Percentiles rank a stretch among this genome's conserved stretches.
These are phyloP conservation scores for Rhododendron vialii DNA, from an alignment of 148 eudicot species.

Conservation along the genomic window DNA sequence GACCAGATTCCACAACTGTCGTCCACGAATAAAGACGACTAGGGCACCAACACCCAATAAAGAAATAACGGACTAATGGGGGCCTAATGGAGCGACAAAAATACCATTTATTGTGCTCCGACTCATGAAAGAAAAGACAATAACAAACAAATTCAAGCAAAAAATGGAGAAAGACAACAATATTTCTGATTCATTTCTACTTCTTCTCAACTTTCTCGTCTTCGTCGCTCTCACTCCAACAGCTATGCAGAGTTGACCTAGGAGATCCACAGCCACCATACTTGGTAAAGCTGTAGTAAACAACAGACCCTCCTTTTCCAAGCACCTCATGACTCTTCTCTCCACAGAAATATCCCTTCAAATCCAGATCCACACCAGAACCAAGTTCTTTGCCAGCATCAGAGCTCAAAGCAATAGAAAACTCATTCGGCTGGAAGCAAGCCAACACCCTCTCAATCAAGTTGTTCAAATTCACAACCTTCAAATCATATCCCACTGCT, in stretches of 20 bases:
- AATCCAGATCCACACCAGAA: conserved; percentile 11
- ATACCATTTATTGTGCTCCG: background rate
- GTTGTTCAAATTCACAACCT: conserved; percentile 26
- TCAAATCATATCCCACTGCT: conserved; percentile 63
- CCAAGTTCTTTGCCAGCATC: conserved; percentile 23
- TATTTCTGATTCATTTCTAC: background rate
- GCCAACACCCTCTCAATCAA: conserved; percentile 57
- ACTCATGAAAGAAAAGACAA: background rate
- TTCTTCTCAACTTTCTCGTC: conserved; percentile 38
- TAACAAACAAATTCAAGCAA: background rate
- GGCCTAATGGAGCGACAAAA: background rate
- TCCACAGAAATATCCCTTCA: conserved; percentile 32
- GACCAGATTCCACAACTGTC: background rate
- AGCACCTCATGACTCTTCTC: conserved; percentile 33
- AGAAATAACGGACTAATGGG: background rate
- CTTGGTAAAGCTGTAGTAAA: conserved; percentile 31
- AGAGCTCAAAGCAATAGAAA: conserved; percentile 51
- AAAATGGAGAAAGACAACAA: conserved; percentile 4
- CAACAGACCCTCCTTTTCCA: conserved; percentile 34
- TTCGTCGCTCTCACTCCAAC: conserved; percentile 49
- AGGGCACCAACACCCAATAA: background rate
- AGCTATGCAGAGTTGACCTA: conserved; percentile 30
- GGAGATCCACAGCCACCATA: conserved; percentile 35
- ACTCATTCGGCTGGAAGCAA: conserved; percentile 66
- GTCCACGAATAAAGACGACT: background rate